These are phyloP conservation scores for Debaryomyces sp. DNA, from an alignment of 1,139 yeast genomes.

Conservation along the genomic window DNA sequence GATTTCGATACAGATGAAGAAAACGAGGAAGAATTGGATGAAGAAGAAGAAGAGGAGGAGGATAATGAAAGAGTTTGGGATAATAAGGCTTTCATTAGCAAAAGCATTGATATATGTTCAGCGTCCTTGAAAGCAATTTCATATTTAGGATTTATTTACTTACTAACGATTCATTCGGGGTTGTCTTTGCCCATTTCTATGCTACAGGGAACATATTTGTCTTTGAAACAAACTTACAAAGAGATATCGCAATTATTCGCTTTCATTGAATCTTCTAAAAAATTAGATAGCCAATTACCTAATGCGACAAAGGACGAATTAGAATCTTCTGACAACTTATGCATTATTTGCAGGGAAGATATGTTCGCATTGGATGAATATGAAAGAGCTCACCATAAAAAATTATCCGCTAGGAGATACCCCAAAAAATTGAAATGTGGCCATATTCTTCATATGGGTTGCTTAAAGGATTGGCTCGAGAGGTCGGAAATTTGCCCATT, in stretches of 20 bases:
- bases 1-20: conserved; percentile 14
- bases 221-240: conserved; percentile 50
- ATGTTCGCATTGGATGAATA: conserved; percentile 53
- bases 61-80: conserved; percentile 72
- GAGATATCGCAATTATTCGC: conserved; percentile 56
- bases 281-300: conserved; percentile 65
- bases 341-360: conserved; percentile 86
- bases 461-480: conserved; percentile 91
- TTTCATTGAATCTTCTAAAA: conserved; percentile 62
- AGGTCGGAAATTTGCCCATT: conserved; percentile 91
- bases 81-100: conserved; percentile 61
- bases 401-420: conserved; percentile 43
- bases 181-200: conserved; percentile 68
- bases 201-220: conserved; percentile 65
- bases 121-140: conserved; percentile 43
- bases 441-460: conserved; percentile 87
- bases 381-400: conserved; percentile 23
- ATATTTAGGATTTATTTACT: conserved; percentile 36
- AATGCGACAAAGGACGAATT: conserved; percentile 66
- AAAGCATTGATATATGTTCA: conserved; percentile 57
- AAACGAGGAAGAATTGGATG: conserved; percentile 21
- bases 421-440: conserved; percentile 84
- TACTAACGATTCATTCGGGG: conserved; percentile 50
- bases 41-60: conserved; percentile 47
- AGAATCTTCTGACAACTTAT: conserved; percentile 58